Evolutionary conservation across 371 early-diverging fungal species (phyloP), one percentile per base, ranked within the genome.

Genomic region (Rhizopus microsporus): DNA sequence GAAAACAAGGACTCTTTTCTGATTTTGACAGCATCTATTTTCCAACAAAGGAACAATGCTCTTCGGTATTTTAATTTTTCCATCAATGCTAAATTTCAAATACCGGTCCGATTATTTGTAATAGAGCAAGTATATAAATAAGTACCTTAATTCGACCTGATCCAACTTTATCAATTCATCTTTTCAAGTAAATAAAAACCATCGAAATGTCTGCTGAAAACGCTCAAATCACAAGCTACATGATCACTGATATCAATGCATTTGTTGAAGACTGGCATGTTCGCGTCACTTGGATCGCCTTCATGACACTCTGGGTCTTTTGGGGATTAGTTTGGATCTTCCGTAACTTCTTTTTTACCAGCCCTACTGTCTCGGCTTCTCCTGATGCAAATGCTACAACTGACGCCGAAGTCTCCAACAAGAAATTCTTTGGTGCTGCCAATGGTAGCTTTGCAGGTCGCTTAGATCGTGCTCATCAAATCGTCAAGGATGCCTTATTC

Each of bases 231-330:
- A 4, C 37, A 29, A 29, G 15, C 4, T 32, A 15, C 7, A 54
- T 42, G 32, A 32, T 40, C 6, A 40, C 34, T 5, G 32, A 54
- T 23, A 10, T 32, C 10, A 29, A 31, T 30, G 31, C 15, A 2
- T 62, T 57, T 39, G 40, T 47, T 52, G 44, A 56, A 47, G 67
- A 67, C 39, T 71, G 71, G 71, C 64, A 71, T 42, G 64, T 71
- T n/a, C 63, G 67, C 39, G 67, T 71, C n/a, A 63, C 67, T 29
- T 71, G 67, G 67, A 61, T 71, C 12, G 67, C 65, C 9, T 64
- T 72, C n/a, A 52, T 62, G 50, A 64, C 67, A 31, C 62, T 72
- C 7, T 72, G 68, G 68, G 49, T 69, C 33, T 50, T 72, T 7
- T 72, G 73, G 73, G 69, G 63, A 7, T 15, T 62, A 7, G 42